Evolutionary conservation across 2,329 filamentous ascomycete genomes (phyloP), one percentile per base, ranked within the genome.

Genomic region (Sphaerulina populicola): DNA sequence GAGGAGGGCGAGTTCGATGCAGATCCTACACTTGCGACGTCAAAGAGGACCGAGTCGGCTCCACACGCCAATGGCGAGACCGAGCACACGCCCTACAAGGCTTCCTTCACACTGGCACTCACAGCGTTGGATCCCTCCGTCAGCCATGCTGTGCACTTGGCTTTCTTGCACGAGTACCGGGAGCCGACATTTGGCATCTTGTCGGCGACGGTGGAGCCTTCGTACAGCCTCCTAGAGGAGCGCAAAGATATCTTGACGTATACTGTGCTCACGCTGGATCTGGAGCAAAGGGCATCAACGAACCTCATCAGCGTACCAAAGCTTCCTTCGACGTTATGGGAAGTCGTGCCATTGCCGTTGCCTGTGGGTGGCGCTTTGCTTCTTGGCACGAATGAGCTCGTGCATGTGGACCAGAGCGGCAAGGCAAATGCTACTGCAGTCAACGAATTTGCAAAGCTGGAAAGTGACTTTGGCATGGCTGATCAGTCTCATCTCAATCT

Each of bases 131-230:
- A 97, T 69, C 86, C 90, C 56, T 82, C 80, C 57, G 77, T 98
- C 60, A 81, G 91, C 54, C 86, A 95, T 69, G 89, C 91, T 44
- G 82, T 96, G 64, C 88, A 95, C 66, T 80, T 98, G 64, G 84
- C 87, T 49, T 98, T 98, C 69, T 74, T 98, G 58, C 81, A 97
- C 76, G 91, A 97, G 72, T 98, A 98, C 70, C 84, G 93, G 68
- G 93, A 97, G 70, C 91, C 93, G 10, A 98, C 93, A 0, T 95
- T 98, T 72, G 93, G 91, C 51, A 90, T 98, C 54, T 76, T 98
- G 38, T 93, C 88, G 42, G 87, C 90, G 1, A 83, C 82, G 47
- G 74, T 81, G 57, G 77, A 83, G 33, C 81, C 84, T 11, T 90
- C 89, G n/a, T 76, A 78, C 49, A 83, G 87, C 2, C 74, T 97